Base-by-base conservation (phyloP, 1,284 basidiomycete species). In the Cryptococcus amylolentus region DNA sequence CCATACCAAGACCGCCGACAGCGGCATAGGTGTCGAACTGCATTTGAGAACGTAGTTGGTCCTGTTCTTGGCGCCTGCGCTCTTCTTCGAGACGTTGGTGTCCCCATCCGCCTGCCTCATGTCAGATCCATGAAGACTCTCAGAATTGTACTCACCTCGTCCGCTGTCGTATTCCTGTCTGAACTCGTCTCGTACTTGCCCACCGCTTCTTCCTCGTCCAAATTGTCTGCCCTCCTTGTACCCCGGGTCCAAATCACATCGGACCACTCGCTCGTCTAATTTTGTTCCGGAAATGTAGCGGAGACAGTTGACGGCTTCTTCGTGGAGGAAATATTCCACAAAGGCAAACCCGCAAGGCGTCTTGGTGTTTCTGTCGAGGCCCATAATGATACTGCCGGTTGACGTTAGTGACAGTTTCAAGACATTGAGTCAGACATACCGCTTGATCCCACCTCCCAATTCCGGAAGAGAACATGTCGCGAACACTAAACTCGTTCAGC, bases 281-380 rank as follows among this genome's bases (percentile, higher is more conserved):
- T 98, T 98, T 37, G 95, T 96, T 14, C 95, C 95, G 50, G 88
- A 92, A 61, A 98, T 86, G 76, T 97, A 95, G 47, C 89, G 86
- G 83, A 98, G 86, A 64, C 88, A 88, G 45, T 92, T 89, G 28
- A 97, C 82, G 16, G 96, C 96, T 76, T 98, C 95, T 6, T 86
- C 83, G 71, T 98, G 93, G 9, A 91, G 91, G 77, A 98, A 98
- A 77, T 92, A 99, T 75, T 99, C 96, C 57, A 99, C 96, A 71
- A 99, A 99, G 68, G 95, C 97, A 77, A 99, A 99, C 1, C 96
- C 96, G 73, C 96, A 99, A 0, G 96, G 96, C 49, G 96, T 98
- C 69, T 91, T 95, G 70, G 5, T 38, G 74, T 98, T 92, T 56
- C 96, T 83, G 80, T 99, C 96, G 40, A 99, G 82, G 27, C 96